Percentiles rank a stretch among this genome's conserved stretches.
Conservation (phyloP, 352 stramenopile species). For the Phytophthora ohioensis region DNA sequence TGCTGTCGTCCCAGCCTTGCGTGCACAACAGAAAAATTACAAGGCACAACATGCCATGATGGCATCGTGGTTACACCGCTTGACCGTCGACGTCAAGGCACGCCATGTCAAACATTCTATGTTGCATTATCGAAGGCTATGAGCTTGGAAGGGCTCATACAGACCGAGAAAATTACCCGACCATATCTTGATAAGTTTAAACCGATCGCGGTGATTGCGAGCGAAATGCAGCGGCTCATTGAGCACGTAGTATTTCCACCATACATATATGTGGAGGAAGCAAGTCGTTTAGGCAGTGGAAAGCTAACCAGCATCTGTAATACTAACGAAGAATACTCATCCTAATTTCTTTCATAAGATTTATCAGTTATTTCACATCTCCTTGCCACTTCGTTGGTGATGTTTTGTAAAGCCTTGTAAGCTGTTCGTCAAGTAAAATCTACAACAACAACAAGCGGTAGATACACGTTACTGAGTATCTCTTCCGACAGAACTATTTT, state of each 20-base stretch:
- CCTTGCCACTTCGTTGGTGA: too few species aligned
- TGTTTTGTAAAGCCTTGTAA: too few species aligned
- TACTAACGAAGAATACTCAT: too few species aligned
- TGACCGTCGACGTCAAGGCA: not conserved
- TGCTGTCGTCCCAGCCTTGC: not conserved
- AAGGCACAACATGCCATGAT: constrained; percentile 2
- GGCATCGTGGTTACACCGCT: constrained; percentile 1
- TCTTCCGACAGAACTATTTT: too few species aligned
- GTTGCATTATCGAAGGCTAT: not conserved
- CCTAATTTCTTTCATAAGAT: too few species aligned
- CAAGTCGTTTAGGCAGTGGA: not conserved
- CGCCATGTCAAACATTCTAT: not conserved
- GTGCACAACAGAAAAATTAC: not conserved
- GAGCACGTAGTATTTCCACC: not conserved
- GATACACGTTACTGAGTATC: too few species aligned
- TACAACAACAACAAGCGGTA: too few species aligned
- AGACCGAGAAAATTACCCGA: too few species aligned
- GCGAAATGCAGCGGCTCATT: not conserved
- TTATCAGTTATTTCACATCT: too few species aligned
- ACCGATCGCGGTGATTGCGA: not conserved
- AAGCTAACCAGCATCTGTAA: not conserved
- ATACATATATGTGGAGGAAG: not conserved
- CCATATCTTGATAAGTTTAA: not conserved
- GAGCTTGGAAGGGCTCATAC: not conserved
- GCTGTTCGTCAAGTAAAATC: too few species aligned